A percentile compares a stretch with the other conserved stretches of the same genome.
phyloP scores from a whole-genome alignment of 2,329 filamentous ascomycete species.

The Colletotrichum agaves region DNA sequence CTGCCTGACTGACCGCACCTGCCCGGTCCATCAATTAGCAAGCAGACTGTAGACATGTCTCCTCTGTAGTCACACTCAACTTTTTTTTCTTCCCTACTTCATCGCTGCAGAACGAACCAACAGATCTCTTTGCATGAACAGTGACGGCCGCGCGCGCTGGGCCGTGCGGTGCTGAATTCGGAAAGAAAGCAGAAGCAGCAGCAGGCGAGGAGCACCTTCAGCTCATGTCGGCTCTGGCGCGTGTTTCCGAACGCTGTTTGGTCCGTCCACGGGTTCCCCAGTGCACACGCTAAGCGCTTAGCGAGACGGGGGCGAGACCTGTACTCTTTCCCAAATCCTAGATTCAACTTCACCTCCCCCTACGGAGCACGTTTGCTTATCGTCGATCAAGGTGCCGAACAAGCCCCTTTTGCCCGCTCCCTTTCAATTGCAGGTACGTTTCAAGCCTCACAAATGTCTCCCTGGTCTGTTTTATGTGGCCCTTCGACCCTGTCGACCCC shows the following conservation, averaged over 20 bases:
- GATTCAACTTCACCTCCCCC: conserved; percentile 32
- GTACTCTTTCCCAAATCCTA: conserved; percentile 39
- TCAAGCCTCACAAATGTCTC: background rate
- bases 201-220: background rate
- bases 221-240: conserved; percentile 35
- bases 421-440: conserved; percentile 35
- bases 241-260: conserved; percentile 37
- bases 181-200: background rate
- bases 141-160: background rate
- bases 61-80: background rate
- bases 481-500: background rate
- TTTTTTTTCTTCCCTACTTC: background rate
- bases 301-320: conserved; percentile 41
- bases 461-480: background rate
- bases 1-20: background rate
- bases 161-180: conserved; percentile 9
- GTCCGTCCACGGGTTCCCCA: conserved; percentile 20
- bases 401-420: conserved; percentile 8
- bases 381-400: conserved; percentile 26
- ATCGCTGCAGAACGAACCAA: background rate
- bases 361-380: conserved; percentile 28
- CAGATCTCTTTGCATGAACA: background rate
- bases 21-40: background rate
- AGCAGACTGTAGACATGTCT: background rate
- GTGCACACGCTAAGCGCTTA: conserved; percentile 43